A percentile compares a stretch with the other conserved stretches of the same genome.
phyloP scores from a whole-genome alignment of 2,329 filamentous ascomycete species.

The Paecilomyces formosus region DNA sequence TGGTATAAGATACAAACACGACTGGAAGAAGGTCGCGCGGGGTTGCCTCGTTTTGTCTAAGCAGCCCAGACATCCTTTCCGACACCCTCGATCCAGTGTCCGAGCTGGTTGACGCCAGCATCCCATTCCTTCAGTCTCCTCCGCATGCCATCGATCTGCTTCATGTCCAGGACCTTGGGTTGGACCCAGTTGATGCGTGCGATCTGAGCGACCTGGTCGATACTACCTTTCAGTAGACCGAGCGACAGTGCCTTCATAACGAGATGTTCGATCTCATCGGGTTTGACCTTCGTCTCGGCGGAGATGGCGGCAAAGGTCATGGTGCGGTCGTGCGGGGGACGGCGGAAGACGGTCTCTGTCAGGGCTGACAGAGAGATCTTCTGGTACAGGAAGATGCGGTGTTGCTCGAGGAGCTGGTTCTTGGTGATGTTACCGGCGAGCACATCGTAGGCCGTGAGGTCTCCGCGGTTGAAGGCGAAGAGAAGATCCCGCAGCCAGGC shows the following conservation, averaged over 20 bases:
- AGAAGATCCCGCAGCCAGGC: slow-evolving; percentile 92
- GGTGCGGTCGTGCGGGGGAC: slow-evolving; percentile 87
- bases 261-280: slow-evolving; percentile 91
- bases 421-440: slow-evolving; percentile 74
- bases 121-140: slow-evolving; percentile 88
- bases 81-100: slow-evolving; percentile 91
- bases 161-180: slow-evolving; percentile 93
- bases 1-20: slow-evolving; percentile 7
- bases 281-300: slow-evolving; percentile 83
- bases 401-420: slow-evolving; percentile 69
- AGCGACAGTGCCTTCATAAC: slow-evolving; percentile 99
- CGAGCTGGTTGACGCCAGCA: slow-evolving; percentile 86
- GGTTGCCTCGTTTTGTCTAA: slow-evolving; percentile 31
- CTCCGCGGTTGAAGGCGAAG: slow-evolving; percentile 94
- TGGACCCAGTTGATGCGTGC: slow-evolving; percentile 98
- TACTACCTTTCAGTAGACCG: slow-evolving; percentile 80
- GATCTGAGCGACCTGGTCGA: slow-evolving; percentile 91
- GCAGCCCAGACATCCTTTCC: slow-evolving; percentile 96
- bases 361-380: slow-evolving; percentile 97
- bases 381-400: slow-evolving; percentile 80
- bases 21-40: slow-evolving; percentile 4
- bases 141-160: slow-evolving; percentile 90
- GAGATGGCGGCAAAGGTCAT: slow-evolving; percentile 88
- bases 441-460: slow-evolving; percentile 77
- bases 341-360: slow-evolving; percentile 92